Percentiles rank a stretch among this genome's conserved stretches.
Evolutionary conservation across 306 rosid genomes (phyloP).

Genomic region (Hippophae tibetana): DNA sequence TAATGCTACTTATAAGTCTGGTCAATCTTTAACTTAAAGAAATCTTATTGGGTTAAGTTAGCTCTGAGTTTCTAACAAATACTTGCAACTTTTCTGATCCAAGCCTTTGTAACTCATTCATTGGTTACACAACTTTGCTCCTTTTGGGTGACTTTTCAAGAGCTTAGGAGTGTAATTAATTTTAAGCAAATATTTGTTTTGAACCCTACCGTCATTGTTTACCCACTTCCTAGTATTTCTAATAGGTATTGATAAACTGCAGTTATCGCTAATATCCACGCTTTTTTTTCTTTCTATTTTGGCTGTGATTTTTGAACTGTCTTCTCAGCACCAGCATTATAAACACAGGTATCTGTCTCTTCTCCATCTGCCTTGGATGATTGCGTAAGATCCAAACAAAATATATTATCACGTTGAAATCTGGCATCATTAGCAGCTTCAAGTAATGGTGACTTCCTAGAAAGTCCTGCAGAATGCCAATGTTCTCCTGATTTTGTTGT

Average conservation of each 20-base stretch:
- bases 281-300: neutral
- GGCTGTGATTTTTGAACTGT: neutral
- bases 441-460: conserved; percentile 15
- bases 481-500: conserved; percentile 5
- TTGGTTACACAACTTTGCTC: conserved; percentile 13
- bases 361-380: conserved; percentile 1
- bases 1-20: too few species aligned
- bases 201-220: conserved; percentile 6
- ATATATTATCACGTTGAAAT: conserved; percentile 1
- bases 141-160: conserved; percentile 9
- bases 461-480: conserved; percentile 11
- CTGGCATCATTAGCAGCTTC: conserved; percentile 13
- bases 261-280: neutral
- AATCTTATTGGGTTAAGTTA: too few species aligned
- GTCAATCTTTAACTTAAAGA: too few species aligned
- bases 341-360: neutral
- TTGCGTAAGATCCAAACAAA: conserved; percentile 10
- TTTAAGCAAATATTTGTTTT: conserved; percentile 5
- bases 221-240: conserved; percentile 1
- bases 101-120: conserved; percentile 12
- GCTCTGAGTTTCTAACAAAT: too few species aligned
- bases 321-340: neutral
- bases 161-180: conserved; percentile 10
- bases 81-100: conserved; percentile 9
- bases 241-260: conserved; percentile 4